Conservation (phyloP, 495 filamentous ascomycete species). For the Xylaria acuta region DNA sequence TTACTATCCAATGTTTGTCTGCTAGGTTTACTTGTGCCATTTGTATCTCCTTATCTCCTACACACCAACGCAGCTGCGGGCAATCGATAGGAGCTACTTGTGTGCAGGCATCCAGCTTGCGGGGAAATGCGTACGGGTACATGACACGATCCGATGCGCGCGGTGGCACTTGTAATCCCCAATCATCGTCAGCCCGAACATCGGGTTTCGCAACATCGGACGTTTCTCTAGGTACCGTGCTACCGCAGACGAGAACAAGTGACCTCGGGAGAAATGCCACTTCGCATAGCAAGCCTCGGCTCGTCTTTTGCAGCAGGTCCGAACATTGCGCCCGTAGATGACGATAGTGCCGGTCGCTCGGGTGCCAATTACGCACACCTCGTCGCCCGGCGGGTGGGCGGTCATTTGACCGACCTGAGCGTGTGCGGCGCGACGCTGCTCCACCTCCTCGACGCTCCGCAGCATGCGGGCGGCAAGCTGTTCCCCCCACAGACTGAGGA, state of each 20-base stretch:
- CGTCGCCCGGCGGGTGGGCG: slow-evolving; percentile 39
- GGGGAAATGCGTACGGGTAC: slow-evolving; percentile 8
- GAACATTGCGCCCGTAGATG: slow-evolving; percentile 47
- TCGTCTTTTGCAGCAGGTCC: slow-evolving; percentile 57
- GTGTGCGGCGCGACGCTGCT: slow-evolving; percentile 53
- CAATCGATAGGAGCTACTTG: background rate
- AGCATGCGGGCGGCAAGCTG: slow-evolving; percentile 33
- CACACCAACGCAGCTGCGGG: background rate
- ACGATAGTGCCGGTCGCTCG: slow-evolving; percentile 45
- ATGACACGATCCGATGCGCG: slow-evolving; percentile 13
- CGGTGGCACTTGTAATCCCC: slow-evolving; percentile 11
- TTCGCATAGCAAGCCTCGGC: slow-evolving; percentile 45
- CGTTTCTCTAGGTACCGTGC: slow-evolving; percentile 15
- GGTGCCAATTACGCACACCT: slow-evolving; percentile 52
- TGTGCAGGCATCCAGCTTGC: background rate
- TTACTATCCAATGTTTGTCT: too few relatives aligned
- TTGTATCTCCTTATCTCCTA: background rate
- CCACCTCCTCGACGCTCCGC: slow-evolving; percentile 48
- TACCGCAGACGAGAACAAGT: slow-evolving; percentile 2
- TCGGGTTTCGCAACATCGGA: slow-evolving; percentile 25
- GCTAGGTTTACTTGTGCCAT: background rate
- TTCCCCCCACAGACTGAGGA: slow-evolving; percentile 49
- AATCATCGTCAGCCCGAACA: background rate
- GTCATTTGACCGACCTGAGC: slow-evolving; percentile 46
- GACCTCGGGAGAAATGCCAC: slow-evolving; percentile 18